phyloP scores from a whole-genome alignment of 2,329 filamentous ascomycete genomes.

The Cercospora sesami region DNA sequence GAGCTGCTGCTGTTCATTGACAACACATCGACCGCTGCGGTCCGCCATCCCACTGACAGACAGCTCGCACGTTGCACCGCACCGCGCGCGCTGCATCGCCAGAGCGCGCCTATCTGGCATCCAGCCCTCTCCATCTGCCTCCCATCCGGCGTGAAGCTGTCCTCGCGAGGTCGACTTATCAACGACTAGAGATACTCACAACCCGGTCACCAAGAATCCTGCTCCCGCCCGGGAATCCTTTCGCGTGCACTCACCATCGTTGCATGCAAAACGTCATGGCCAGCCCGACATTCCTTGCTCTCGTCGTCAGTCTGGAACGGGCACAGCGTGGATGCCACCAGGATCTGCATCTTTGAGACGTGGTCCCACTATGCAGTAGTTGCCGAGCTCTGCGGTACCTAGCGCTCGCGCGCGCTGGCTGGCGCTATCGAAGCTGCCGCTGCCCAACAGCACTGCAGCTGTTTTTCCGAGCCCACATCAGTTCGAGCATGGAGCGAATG shows the following conservation, averaged over 20 bases:
- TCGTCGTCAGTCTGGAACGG: slow-evolving; percentile 16
- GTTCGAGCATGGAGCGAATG: slow-evolving; percentile 29
- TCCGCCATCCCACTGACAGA: not conserved
- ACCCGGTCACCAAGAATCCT: not conserved
- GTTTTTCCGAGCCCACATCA: slow-evolving; percentile 21
- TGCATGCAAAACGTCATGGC: slow-evolving; percentile 17
- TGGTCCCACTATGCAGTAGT: slow-evolving; percentile 29
- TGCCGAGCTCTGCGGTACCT: slow-evolving; percentile 10
- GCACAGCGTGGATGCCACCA: slow-evolving; percentile 13
- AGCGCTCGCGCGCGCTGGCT: not conserved
- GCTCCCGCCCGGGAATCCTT: slow-evolving; percentile 14
- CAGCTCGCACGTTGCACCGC: not conserved
- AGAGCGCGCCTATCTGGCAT: not conserved
- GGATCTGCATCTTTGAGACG: slow-evolving; percentile 14
- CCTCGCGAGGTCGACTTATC: not conserved
- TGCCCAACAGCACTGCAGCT: slow-evolving; percentile 15
- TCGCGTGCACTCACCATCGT: slow-evolving; percentile 17
- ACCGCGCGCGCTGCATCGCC: not conserved
- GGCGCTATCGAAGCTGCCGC: slow-evolving; percentile 26
- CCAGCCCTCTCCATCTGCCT: not conserved
- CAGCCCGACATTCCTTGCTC: slow-evolving; percentile 4
- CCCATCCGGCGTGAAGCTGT: not conserved
- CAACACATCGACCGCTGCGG: not conserved
- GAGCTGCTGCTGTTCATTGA: not conserved
- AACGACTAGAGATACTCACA: not conserved